These are phyloP conservation scores for Colletotrichum lupini DNA, from an alignment of 2,329 filamentous ascomycete genomes.

Conservation along the genomic window DNA sequence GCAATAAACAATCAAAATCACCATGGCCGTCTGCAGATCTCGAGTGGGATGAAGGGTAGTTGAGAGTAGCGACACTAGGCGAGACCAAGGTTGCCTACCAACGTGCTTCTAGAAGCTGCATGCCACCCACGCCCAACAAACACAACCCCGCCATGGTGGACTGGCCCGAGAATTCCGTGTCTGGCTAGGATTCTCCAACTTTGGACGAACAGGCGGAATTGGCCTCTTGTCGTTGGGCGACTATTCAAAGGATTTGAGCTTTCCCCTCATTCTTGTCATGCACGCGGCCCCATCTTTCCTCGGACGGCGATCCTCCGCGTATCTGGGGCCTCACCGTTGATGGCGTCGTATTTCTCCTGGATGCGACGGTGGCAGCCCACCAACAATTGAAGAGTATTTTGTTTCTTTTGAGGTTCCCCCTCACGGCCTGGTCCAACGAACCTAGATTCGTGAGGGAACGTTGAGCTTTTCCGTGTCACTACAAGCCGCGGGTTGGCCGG, in stretches of 20 bases:
- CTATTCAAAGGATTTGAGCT: background rate
- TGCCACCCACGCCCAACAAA: too few relatives aligned
- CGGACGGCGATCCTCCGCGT: slow-evolving; percentile 29
- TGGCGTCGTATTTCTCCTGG: slow-evolving; percentile 25
- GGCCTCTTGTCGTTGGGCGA: background rate
- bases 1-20: too few relatives aligned
- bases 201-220: too few relatives aligned
- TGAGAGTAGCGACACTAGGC: too few relatives aligned
- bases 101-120: too few relatives aligned
- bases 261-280: background rate
- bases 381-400: slow-evolving; percentile 22
- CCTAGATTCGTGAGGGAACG: background rate
- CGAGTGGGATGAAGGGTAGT: too few relatives aligned
- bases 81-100: too few relatives aligned
- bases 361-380: background rate
- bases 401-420: background rate
- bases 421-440: background rate
- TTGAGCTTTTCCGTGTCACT: background rate
- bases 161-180: too few relatives aligned
- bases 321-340: background rate
- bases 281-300: slow-evolving; percentile 13
- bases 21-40: too few relatives aligned
- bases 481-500: background rate
- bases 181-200: too few relatives aligned
- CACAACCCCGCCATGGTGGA: too few relatives aligned